Conservation (phyloP, 2,329 filamentous ascomycete species). For the Alternaria angustiovoidea region DNA sequence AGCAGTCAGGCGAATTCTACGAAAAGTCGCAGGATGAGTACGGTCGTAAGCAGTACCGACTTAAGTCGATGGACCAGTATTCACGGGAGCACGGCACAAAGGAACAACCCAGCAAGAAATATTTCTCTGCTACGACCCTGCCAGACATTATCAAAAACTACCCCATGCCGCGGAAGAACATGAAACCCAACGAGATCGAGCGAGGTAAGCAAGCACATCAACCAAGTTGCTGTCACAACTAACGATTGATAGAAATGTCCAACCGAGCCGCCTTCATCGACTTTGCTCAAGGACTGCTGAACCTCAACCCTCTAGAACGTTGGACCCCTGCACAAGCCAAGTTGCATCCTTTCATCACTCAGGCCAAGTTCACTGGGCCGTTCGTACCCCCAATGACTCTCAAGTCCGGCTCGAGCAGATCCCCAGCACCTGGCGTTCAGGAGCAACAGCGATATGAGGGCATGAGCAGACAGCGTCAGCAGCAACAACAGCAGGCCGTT, state of each 20-base stretch:
- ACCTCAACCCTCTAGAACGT: constrained; percentile 92
- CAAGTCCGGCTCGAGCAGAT: constrained; percentile 85
- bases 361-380: constrained; percentile 94
- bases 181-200: constrained; percentile 97
- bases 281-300: constrained; percentile 91
- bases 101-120: constrained; percentile 99
- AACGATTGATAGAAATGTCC: constrained; percentile 80
- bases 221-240: constrained; percentile 8
- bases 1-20: constrained; percentile 96
- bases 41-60: constrained; percentile 84
- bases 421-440: constrained; percentile 90
- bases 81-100: constrained; percentile 94
- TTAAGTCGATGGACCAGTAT: constrained; percentile 99
- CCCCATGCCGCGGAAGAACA: constrained; percentile 98
- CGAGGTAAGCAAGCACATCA: constrained; percentile 70
- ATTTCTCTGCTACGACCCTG: constrained; percentile 92
- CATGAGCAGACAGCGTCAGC: constrained; percentile 86
- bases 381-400: constrained; percentile 98
- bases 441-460: constrained; percentile 96
- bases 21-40: constrained; percentile 93
- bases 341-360: constrained; percentile 96
- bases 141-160: constrained; percentile 98
- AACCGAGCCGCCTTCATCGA: constrained; percentile 98
- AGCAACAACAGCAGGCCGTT: constrained; percentile 58
- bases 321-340: constrained; percentile 99